Percentiles rank a stretch among this genome's conserved stretches.
phyloP scores from a whole-genome alignment of 2,329 filamentous ascomycete species.

The Colletotrichum trifolii region DNA sequence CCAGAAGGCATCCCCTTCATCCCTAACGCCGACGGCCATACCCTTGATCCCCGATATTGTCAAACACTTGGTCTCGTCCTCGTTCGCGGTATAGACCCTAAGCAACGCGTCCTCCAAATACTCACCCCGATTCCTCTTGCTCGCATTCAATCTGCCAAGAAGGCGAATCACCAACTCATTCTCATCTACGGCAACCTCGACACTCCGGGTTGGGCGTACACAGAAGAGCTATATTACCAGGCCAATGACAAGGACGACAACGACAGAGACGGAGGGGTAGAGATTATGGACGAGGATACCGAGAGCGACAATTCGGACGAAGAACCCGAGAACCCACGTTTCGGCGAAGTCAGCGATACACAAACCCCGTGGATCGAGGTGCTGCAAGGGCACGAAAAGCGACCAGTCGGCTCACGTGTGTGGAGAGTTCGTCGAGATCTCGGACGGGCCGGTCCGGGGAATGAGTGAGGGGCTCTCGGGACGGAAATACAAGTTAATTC shows the following conservation, averaged over 20 bases:
- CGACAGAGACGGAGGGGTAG: slow-evolving; percentile 44
- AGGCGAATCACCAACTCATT: slow-evolving; percentile 62
- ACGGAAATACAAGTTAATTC: background rate
- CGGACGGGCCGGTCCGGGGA: slow-evolving; percentile 51
- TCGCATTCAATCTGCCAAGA: slow-evolving; percentile 52
- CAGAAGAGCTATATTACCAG: slow-evolving; percentile 66
- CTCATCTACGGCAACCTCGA: slow-evolving; percentile 77
- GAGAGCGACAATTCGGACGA: slow-evolving; percentile 47
- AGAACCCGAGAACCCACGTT: slow-evolving; percentile 42
- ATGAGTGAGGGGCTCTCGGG: slow-evolving; percentile 10
- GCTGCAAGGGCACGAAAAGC: slow-evolving; percentile 64
- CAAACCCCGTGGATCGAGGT: slow-evolving; percentile 69
- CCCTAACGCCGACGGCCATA: slow-evolving; percentile 61
- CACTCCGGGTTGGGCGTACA: slow-evolving; percentile 75
- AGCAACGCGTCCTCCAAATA: slow-evolving; percentile 67
- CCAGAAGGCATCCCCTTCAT: slow-evolving; percentile 73
- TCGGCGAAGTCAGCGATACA: slow-evolving; percentile 41
- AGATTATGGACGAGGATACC: slow-evolving; percentile 49
- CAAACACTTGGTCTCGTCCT: slow-evolving; percentile 73
- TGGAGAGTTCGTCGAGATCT: slow-evolving; percentile 74
- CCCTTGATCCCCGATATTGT: slow-evolving; percentile 70
- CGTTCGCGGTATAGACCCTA: slow-evolving; percentile 74
- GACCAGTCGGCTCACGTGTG: slow-evolving; percentile 67
- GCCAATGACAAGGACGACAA: slow-evolving; percentile 41
- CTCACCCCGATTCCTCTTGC: slow-evolving; percentile 67